Base-by-base conservation (phyloP, 2,329 filamentous ascomycete genomes). In the Penicillium sp. region DNA sequence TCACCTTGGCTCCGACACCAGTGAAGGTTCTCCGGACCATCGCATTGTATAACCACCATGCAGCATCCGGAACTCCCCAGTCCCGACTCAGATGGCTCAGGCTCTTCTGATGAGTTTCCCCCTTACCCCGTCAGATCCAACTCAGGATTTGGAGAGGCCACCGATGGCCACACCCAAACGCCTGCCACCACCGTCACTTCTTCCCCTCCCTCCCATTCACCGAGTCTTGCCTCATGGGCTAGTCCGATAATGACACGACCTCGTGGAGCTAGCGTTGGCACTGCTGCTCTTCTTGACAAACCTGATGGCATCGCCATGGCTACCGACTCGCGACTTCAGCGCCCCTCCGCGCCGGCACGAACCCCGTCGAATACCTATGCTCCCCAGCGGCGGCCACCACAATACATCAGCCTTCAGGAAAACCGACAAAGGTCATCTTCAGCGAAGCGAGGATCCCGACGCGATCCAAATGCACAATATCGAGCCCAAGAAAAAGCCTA, bases 401-500 rank as follows among this genome's bases (percentile, higher is more conserved):
- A 77, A 37, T 77, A 74, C 42, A 73, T 76, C 33, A 69, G 71
- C 29, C 58, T 73, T 9, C 73, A 75, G 49, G 71, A 68, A 18
- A 74, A 74, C 56, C 76, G 77, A 48, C 75, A 79, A 54, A 77
- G 82, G 53, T 82, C 80, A 7, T 77, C 75, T 6, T 84, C 82
- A 2, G 70, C 76, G 2, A 80, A 79, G 53, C 74, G 83, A 55
- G 64, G 67, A 33, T 68, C 76, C 31, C 74, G 80, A 51, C 70
- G 78, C 55, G 86, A 88, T 62, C 85, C 85, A 9, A 85, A 86
- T 62, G 83, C 84, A 44, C 83, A 87, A 59, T 89, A 88, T 66
- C 77, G 87, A 52, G 88, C 88, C 40, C 89, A 97, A 71, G 92
- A 97, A 70, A 89, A 91, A 67, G 92, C 92, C 49, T 99, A 99